Base-by-base conservation (phyloP, 2,329 filamentous ascomycete genomes). In the Pseudogymnoascus destructans region DNA sequence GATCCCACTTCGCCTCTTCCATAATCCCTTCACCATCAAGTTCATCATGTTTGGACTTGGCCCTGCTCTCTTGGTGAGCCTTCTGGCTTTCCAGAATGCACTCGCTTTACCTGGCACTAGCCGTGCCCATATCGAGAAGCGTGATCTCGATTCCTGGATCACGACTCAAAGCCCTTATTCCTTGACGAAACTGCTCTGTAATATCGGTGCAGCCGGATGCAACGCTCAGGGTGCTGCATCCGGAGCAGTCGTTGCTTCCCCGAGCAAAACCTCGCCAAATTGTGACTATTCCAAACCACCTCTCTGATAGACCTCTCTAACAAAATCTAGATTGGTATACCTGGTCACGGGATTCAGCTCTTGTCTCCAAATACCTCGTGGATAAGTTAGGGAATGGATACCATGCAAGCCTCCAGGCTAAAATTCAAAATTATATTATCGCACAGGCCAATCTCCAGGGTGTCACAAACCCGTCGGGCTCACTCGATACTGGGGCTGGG, bases 291-390 rank as follows among this genome's bases (percentile, higher is more conserved):
- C 54, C 23, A 8, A 9, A 15, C 9, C 19, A n/a, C 59, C 54
- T 35, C 63, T 65, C 63, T 66, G 36, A 64, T 49, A 6, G 6
- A n/a, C n/a, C 15, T 32, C 30, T 23, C 54, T 56, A 38, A 56
- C 27, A 36, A 52, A 64, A 46, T 33, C n/a, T 57, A 88, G 85
- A 91, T 70, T 90, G 79, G 67, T 91, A 82, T 66, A 89, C 85
- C 0, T 92, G 87, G 87, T 89, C 84, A 1, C 75, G 87, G 66
- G 87, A 92, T 69, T 79, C 84, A 13, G 85, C 83, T 21, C 75
- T 91, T 27, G 81, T 82, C 2, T 80, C 86, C 73, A 89, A 88
- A 71, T 73, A 74, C 21, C 71, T 91, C 13, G 74, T 86, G 7
- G 87, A 91, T 64, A 75, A 79, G 17, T 85, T 89, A 67, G 67